A percentile compares a stretch with the other conserved stretches of the same genome.
phyloP scores from a whole-genome alignment of 176 grass and related monocot species.

The Rhipidocladum racemiflorum region DNA sequence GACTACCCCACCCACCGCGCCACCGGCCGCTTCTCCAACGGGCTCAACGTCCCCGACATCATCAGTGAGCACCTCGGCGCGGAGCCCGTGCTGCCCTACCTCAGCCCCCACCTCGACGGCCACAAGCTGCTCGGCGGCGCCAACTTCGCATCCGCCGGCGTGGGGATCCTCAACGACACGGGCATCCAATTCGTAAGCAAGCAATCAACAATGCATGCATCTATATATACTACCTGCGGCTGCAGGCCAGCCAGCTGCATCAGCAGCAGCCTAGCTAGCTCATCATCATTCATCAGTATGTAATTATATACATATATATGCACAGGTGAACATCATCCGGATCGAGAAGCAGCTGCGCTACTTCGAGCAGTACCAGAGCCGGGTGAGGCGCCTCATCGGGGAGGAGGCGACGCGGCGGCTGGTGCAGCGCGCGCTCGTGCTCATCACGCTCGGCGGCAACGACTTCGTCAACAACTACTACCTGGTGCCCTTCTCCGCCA shows the following conservation, averaged over 20 bases:
- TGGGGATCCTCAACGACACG: conserved; percentile 63
- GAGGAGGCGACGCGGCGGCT: conserved; percentile 11
- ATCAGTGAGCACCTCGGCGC: conserved; percentile 62
- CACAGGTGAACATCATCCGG: conserved; percentile 51
- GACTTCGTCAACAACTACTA: conserved; percentile 87
- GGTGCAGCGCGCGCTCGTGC: conserved; percentile 48
- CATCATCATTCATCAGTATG: too few relatives aligned
- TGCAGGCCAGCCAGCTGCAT: too few relatives aligned
- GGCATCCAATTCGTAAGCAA: conserved; percentile 51
- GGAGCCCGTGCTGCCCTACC: conserved; percentile 44
- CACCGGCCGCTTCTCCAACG: conserved; percentile 65
- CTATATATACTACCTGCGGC: too few relatives aligned
- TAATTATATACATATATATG: too few relatives aligned
- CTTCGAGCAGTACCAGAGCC: conserved; percentile 65
- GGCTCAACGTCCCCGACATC: conserved; percentile 53
- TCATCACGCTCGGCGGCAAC: conserved; percentile 63
- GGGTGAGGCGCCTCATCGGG: conserved; percentile 39
- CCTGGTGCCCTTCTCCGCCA: conserved; percentile 57
- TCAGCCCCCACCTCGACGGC: conserved; percentile 54
- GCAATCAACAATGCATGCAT: too few relatives aligned
- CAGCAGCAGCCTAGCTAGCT: too few relatives aligned
- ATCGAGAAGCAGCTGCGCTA: conserved; percentile 64
- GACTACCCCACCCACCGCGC: conserved; percentile 51
- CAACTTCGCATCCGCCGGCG: conserved; percentile 62
- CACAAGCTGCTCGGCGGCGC: conserved; percentile 39